These are phyloP conservation scores for Bryum argenteum DNA, from an alignment of 225 moss, liverwort and hornwort genomes.

Conservation along the genomic window DNA sequence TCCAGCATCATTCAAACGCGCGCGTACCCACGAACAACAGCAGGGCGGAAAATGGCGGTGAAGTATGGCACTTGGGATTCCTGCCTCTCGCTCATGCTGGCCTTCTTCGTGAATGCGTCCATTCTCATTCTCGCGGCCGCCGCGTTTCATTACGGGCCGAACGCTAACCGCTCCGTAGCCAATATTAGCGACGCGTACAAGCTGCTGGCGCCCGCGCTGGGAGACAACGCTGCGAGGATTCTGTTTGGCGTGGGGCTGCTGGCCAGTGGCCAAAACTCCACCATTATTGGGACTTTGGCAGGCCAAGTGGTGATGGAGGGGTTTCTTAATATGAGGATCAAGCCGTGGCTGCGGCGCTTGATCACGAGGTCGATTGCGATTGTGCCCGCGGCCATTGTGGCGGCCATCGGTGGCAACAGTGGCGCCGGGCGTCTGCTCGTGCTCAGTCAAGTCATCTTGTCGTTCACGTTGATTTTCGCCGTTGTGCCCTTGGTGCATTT, in stretches of 20 bases:
- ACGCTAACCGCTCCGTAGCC: conserved; percentile 41
- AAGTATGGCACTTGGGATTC: conserved; percentile 78
- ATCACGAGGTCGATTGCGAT: conserved; percentile 79
- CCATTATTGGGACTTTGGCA: conserved; percentile 76
- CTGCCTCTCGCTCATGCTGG: conserved; percentile 68
- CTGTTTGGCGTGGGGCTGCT: conserved; percentile 73
- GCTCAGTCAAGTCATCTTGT: conserved; percentile 83
- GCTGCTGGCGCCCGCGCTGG: conserved; percentile 71
- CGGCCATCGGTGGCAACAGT: conserved; percentile 64
- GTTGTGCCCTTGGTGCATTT: conserved; percentile 82
- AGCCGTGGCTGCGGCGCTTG: conserved; percentile 70
- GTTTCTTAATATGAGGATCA: conserved; percentile 62
- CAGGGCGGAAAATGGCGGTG: conserved; percentile 65
- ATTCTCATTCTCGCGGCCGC: conserved; percentile 79
- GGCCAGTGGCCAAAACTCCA: conserved; percentile 82
- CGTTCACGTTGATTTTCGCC: conserved; percentile 76
- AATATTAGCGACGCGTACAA: conserved; percentile 82
- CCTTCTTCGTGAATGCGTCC: conserved; percentile 85
- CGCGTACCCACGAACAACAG: conserved; percentile 69
- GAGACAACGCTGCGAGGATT: conserved; percentile 56
- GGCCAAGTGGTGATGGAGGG: conserved; percentile 94
- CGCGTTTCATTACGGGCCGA: conserved; percentile 69
- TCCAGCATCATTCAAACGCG: conserved; percentile 89
- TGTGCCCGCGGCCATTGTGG: conserved; percentile 73
- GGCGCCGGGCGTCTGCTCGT: conserved; percentile 72